These are phyloP conservation scores for Grosmannia penicillata DNA, from an alignment of 2,329 filamentous ascomycete species.

Conservation along the genomic window DNA sequence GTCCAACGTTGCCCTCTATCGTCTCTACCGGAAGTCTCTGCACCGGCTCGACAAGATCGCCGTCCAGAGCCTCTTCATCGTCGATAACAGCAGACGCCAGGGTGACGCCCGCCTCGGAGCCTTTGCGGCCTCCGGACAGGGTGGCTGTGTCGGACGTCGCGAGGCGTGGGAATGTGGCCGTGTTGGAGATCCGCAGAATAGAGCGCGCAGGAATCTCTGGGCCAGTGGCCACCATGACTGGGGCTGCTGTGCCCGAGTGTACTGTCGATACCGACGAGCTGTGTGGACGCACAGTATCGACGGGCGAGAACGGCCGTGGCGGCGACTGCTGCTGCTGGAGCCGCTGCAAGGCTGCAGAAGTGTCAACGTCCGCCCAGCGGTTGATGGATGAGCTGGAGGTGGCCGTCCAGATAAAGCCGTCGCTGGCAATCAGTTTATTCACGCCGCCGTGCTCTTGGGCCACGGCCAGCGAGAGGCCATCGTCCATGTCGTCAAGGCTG, in stretches of 20 bases:
- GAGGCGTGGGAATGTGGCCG: slow-evolving; percentile 53
- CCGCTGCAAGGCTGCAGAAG: slow-evolving; percentile 43
- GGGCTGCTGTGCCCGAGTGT: slow-evolving; percentile 4
- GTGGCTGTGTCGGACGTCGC: slow-evolving; percentile 41
- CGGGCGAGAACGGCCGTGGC: slow-evolving; percentile 4
- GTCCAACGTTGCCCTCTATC: slow-evolving; percentile 86
- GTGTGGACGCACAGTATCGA: slow-evolving; percentile 7
- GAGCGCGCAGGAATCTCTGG: slow-evolving; percentile 64
- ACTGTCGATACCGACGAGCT: slow-evolving; percentile 19
- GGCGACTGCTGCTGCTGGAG: background rate
- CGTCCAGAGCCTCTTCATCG: slow-evolving; percentile 34
- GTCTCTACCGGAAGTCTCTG: slow-evolving; percentile 59
- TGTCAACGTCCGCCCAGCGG: slow-evolving; percentile 78
- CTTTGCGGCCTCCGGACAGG: slow-evolving; percentile 34
- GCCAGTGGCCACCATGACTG: slow-evolving; percentile 10
- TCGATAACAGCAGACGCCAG: slow-evolving; percentile 20
- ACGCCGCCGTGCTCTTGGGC: slow-evolving; percentile 84
- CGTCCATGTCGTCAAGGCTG: slow-evolving; percentile 40
- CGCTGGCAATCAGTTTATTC: slow-evolving; percentile 50
- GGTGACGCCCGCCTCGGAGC: slow-evolving; percentile 42
- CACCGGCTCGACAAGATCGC: slow-evolving; percentile 45
- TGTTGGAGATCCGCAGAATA: slow-evolving; percentile 71
- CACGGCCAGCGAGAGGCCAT: slow-evolving; percentile 79
- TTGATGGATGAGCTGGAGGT: slow-evolving; percentile 87
- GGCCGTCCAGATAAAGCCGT: slow-evolving; percentile 76